A percentile compares a stretch with the other conserved stretches of the same genome.
Conservation (phyloP, 192 early-diverging fungal species). For the Podochytrium sp. region DNA sequence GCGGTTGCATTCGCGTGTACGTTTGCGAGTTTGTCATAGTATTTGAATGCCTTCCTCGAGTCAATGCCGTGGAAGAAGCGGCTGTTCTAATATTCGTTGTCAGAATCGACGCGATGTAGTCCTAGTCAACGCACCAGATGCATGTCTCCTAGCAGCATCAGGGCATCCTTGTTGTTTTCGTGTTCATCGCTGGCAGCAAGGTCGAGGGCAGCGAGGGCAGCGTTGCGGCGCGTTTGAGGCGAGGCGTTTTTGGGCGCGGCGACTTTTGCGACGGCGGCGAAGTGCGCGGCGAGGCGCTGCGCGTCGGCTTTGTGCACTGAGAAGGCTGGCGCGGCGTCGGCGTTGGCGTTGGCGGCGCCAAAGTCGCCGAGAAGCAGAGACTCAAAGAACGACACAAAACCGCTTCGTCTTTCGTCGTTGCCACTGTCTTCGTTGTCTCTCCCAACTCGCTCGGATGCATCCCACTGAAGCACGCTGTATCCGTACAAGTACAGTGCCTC, state of each 20-base stretch:
- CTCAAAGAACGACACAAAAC: no score
- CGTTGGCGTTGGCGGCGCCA: neutral
- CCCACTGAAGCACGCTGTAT: no score
- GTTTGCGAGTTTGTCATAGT: conserved; percentile 66
- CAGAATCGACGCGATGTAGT: neutral
- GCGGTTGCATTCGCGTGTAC: conserved; percentile 74
- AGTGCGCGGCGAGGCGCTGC: neutral
- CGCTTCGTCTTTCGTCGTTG: no score
- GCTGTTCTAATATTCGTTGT: neutral
- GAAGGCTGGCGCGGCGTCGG: no score
- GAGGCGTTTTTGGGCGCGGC: no score
- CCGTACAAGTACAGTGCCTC: no score
- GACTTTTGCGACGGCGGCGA: neutral
- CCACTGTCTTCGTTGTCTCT: no score
- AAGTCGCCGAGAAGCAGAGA: no score
- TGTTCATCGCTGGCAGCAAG: neutral
- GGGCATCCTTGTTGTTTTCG: conserved; percentile 54
- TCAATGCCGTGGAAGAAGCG: conserved; percentile 48
- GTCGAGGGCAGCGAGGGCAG: no score
- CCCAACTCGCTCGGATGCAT: no score
- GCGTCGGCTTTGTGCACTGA: neutral
- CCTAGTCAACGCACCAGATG: conserved; percentile 59
- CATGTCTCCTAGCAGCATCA: conserved; percentile 72
- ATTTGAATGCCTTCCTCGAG: conserved; percentile 60
- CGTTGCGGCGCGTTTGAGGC: no score